Percentiles rank a stretch among this genome's conserved stretches.
These are phyloP conservation scores for Hygrophila difformis DNA, from an alignment of 257 asterid genomes.

Conservation along the genomic window DNA sequence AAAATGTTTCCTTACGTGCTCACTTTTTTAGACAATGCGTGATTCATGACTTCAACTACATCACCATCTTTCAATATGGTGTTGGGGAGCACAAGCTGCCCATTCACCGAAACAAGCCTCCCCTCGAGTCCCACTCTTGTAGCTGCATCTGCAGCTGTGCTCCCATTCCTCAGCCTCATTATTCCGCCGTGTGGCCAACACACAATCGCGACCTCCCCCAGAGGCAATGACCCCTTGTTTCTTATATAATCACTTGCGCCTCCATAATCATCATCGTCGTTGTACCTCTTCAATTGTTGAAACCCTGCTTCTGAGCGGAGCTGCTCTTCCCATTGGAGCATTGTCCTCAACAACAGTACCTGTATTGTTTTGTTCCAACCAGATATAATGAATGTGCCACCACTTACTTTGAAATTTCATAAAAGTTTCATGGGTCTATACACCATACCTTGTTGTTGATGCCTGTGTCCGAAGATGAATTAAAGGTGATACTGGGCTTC, in stretches of 20 bases:
- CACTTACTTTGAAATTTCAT: too few species aligned
- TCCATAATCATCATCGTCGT: slow-evolving; percentile 77
- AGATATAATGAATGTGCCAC: background rate
- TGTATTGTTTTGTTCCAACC: too few species aligned
- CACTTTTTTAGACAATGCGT: too few species aligned
- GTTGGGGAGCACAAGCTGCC: slow-evolving; percentile 72
- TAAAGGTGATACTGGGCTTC: too few species aligned
- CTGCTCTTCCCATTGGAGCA: too few species aligned
- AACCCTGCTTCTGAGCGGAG: too few species aligned
- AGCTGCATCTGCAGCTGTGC: slow-evolving; percentile 99
- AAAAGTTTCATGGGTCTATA: too few species aligned
- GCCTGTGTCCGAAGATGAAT: too few species aligned
- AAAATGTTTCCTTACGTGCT: too few species aligned
- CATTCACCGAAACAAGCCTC: slow-evolving; percentile 71
- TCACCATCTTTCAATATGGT: slow-evolving; percentile 92
- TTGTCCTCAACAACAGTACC: slow-evolving; percentile 8
- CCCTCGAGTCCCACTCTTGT: slow-evolving; percentile 75
- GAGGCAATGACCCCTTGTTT: slow-evolving; percentile 26
- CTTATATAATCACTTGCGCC: slow-evolving; percentile 24
- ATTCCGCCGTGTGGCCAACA: slow-evolving; percentile 96
- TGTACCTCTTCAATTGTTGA: slow-evolving; percentile 1
- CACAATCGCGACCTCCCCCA: slow-evolving; percentile 76
- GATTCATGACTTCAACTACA: slow-evolving; percentile 62
- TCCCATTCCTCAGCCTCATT: slow-evolving; percentile 77
- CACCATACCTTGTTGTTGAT: too few species aligned